These are phyloP conservation scores for Peterozyma xylosa DNA, from an alignment of 805 yeast genomes.

Conservation along the genomic window DNA sequence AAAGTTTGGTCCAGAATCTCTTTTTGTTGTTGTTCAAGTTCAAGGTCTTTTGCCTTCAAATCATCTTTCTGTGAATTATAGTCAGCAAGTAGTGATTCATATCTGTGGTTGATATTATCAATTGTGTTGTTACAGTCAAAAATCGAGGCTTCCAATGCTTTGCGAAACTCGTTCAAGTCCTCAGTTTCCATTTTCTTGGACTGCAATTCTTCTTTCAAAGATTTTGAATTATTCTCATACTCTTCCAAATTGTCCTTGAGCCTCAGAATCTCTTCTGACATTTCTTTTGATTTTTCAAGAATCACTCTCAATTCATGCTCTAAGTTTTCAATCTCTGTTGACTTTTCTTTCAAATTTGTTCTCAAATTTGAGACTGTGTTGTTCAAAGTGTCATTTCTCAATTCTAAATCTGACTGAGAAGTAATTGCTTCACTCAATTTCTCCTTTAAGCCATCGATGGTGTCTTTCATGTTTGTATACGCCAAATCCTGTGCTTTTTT, in stretches of 20 bases:
- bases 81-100: conserved; percentile 7
- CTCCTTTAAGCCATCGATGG: not conserved
- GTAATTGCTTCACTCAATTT: conserved; percentile 7
- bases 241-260: conserved; percentile 11
- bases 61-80: conserved; percentile 13
- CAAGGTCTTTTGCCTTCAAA: conserved; percentile 7
- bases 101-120: conserved; percentile 17
- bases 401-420: conserved; percentile 8
- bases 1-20: conserved; percentile 1
- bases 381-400: conserved; percentile 14
- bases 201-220: conserved; percentile 14
- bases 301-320: not conserved
- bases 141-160: conserved; percentile 5
- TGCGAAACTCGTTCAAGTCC: conserved; percentile 3
- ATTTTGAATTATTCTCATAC: conserved; percentile 10
- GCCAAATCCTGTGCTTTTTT: conserved; percentile 9
- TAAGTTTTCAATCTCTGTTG: conserved; percentile 1
- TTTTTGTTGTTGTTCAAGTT: conserved; percentile 9
- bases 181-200: conserved; percentile 11
- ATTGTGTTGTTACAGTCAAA: conserved; percentile 15
- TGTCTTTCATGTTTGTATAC: conserved; percentile 2
- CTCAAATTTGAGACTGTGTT: conserved; percentile 14
- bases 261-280: conserved; percentile 11
- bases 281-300: not conserved
- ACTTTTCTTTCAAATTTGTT: not conserved